A percentile compares a stretch with the other conserved stretches of the same genome.
phyloP scores from a whole-genome alignment of 2,329 filamentous ascomycete genomes.

The Fusarium graminum region DNA sequence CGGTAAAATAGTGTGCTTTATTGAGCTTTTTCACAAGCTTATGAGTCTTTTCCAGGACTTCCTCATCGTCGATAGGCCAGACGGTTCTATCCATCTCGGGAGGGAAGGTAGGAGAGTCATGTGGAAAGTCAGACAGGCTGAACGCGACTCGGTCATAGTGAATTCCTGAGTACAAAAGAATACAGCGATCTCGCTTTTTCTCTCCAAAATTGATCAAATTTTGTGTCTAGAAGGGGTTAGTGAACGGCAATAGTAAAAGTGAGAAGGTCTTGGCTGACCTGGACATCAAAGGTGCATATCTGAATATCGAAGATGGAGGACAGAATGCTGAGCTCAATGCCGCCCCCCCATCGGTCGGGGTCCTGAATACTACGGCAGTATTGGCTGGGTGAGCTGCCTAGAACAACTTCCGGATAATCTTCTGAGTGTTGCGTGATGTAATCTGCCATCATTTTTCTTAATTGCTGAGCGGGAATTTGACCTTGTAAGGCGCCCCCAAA shows the following conservation, averaged over 20 bases:
- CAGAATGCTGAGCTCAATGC: conserved; percentile 88
- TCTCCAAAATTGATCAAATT: conserved; percentile 77
- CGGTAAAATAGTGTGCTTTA: conserved; percentile 85
- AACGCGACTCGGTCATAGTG: conserved; percentile 94
- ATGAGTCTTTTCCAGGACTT: conserved; percentile 77
- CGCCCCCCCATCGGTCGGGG: conserved; percentile 88
- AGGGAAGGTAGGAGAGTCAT: conserved; percentile 67
- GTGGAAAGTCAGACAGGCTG: conserved; percentile 70
- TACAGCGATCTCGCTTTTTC: conserved; percentile 74
- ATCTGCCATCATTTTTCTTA: conserved; percentile 82
- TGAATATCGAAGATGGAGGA: conserved; percentile 88
- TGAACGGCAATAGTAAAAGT: neutral
- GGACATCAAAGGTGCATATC: conserved; percentile 86
- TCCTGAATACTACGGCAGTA: conserved; percentile 88
- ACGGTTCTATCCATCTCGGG: conserved; percentile 79
- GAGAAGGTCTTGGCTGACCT: conserved; percentile 53
- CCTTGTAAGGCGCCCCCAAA: conserved; percentile 83
- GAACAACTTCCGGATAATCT: conserved; percentile 79
- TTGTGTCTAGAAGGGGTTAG: conserved; percentile 47
- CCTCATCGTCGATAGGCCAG: conserved; percentile 68
- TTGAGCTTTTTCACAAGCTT: conserved; percentile 74
- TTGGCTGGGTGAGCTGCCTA: conserved; percentile 77
- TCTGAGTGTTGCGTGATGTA: conserved; percentile 80
- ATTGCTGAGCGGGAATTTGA: conserved; percentile 61
- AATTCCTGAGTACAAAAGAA: conserved; percentile 91